Percentiles rank a stretch among this genome's conserved stretches.
Evolutionary conservation across 768 basidiomycete genomes (phyloP).

Genomic region (Naganishia vishniacii): DNA sequence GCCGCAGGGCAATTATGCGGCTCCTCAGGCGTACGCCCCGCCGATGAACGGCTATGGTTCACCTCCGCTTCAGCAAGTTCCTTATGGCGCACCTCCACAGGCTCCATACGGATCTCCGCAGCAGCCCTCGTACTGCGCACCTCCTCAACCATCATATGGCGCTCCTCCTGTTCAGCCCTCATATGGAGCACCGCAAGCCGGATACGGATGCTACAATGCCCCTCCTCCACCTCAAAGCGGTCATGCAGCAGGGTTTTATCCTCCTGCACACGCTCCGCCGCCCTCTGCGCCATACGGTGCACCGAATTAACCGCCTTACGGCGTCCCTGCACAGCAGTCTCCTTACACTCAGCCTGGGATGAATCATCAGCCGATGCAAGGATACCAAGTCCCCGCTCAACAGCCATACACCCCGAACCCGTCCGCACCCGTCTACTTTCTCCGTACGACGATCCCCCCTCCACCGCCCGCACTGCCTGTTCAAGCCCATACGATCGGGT

Average conservation of each 20-base stretch:
- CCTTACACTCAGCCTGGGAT: not conserved
- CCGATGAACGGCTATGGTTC: not conserved
- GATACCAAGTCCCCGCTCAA: not conserved
- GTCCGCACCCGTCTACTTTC: slow-evolving; percentile 26
- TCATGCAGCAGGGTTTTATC: not conserved
- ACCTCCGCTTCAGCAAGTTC: not conserved
- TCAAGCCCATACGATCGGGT: slow-evolving; percentile 32
- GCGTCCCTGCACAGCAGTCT: not conserved
- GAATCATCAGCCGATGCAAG: slow-evolving; percentile 19
- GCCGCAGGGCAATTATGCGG: not conserved
- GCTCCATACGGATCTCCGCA: not conserved
- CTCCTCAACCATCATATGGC: no score
- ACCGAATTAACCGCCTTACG: not conserved
- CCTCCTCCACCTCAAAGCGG: slow-evolving; percentile 1
- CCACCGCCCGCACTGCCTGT: slow-evolving; percentile 45
- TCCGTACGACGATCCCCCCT: slow-evolving; percentile 41
- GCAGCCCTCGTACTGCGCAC: not conserved
- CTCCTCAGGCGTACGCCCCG: not conserved
- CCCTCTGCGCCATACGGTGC: no score
- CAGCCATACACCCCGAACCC: not conserved
- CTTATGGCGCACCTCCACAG: not conserved
- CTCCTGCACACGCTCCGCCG: not conserved
- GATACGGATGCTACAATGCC: not conserved
- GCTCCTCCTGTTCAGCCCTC: no score
- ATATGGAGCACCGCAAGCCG: slow-evolving; percentile 1